Percentiles rank a stretch among this genome's conserved stretches.
Conservation (phyloP, 305 asterid species). For the Fraxinus floribunda region DNA sequence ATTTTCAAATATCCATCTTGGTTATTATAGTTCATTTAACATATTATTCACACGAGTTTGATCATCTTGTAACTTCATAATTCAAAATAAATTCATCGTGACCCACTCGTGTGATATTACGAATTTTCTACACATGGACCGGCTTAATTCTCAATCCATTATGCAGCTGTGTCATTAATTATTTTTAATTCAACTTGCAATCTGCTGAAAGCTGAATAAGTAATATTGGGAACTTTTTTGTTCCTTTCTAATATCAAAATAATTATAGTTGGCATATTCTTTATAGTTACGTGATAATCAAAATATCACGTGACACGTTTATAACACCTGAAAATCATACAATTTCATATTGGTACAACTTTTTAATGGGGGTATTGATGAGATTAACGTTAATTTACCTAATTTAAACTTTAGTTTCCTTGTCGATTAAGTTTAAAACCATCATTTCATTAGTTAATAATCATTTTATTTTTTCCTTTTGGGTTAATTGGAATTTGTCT, state of each 20-base stretch:
- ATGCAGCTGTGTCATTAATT: background rate
- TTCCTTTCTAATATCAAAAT: background rate
- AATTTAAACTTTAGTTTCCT: slow-evolving; percentile 7
- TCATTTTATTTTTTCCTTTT: background rate
- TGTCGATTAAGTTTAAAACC: slow-evolving; percentile 1
- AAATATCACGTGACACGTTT: background rate
- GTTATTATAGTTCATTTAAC: background rate
- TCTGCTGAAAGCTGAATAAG: background rate
- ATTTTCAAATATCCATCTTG: background rate
- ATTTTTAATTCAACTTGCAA: background rate
- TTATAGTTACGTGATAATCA: background rate
- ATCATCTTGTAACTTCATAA: background rate
- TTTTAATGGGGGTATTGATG: background rate
- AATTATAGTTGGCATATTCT: background rate
- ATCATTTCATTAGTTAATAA: background rate
- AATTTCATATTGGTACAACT: background rate
- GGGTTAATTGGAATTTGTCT: background rate
- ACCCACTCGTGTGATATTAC: background rate
- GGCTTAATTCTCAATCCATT: background rate
- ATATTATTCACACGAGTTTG: background rate
- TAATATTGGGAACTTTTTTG: background rate
- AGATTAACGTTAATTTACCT: background rate
- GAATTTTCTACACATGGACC: background rate
- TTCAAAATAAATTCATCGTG: background rate
- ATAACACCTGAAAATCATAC: background rate